Evolutionary conservation across 2,329 filamentous ascomycete genomes (phyloP), one percentile per base, ranked within the genome.

Genomic region (Microcera coccophila): DNA sequence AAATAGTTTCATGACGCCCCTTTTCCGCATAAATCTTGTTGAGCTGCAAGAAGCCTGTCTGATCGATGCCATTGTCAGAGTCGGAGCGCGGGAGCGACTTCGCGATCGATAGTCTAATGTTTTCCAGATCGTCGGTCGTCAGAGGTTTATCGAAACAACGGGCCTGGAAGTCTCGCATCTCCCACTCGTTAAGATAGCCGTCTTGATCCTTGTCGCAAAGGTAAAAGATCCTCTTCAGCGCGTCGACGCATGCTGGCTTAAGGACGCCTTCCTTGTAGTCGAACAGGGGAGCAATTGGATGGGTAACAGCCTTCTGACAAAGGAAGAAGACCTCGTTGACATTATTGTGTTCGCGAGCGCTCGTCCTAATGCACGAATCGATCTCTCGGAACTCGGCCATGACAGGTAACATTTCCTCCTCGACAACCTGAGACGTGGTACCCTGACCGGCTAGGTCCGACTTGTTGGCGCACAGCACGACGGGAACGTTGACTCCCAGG

Each of bases 301-400:
- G 90, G 3, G 90, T 96, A 56, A 98, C 91, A 15, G 93, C 93
- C 62, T 97, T 97, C 66, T 98, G 93, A 65, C 93, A 98, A 12
- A 98, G 81, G 60, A 95, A 97, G 70, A 98, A 97, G 46, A 91
- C 89, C 65, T 91, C 90, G 63, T 95, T 95, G 63, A 96, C 87
- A 65, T 96, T 96, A 57, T 85, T 83, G 61, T 95, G 89, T 59
- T 95, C 88, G 56, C 88, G 82, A 16, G 91, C 90, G 66, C 90
- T 97, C 8, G 90, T 90, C 42, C 93, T 81, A 62, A 98, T 97
- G 67, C 93, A 98, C 1, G 90, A 95, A 64, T 98, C 93, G 51
- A 98, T 96, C 66, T 97, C 93, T 62, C 95, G 91, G 69, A 97
- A 98, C 69, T 98, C 93, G 48, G 87, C 85, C 93, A 98, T 96